A percentile compares a stretch with the other conserved stretches of the same genome.
Conservation (phyloP, 768 basidiomycete genomes). For the Kwoniella sp. region DNA sequence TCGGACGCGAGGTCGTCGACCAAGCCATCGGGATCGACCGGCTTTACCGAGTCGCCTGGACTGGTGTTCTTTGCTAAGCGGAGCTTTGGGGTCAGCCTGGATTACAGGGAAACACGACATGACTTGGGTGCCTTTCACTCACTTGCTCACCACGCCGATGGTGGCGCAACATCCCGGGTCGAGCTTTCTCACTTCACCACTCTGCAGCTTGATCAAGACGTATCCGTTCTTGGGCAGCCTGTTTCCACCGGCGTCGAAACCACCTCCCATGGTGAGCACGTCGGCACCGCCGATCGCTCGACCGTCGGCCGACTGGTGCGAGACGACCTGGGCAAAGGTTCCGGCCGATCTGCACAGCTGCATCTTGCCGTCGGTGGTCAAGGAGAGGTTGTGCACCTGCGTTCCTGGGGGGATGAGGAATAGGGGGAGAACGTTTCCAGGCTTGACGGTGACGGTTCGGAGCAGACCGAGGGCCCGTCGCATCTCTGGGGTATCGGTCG, state of each 20-base stretch:
- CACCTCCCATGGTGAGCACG: constrained; percentile 35
- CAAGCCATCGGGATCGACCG: constrained; percentile 80
- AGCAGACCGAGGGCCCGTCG: constrained; percentile 74
- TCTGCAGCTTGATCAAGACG: constrained; percentile 67
- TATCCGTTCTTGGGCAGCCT: constrained; percentile 31
- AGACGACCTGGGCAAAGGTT: constrained; percentile 72
- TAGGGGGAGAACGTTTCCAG: constrained; percentile 88
- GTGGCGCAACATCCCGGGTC: constrained; percentile 74
- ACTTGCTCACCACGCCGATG: constrained; percentile 86
- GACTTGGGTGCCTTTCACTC: no score
- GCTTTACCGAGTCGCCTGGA: constrained; percentile 83
- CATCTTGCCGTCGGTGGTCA: constrained; percentile 69
- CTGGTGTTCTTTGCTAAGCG: constrained; percentile 65
- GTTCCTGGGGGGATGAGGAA: constrained; percentile 90
- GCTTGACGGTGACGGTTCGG: constrained; percentile 74
- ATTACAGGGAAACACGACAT: no score
- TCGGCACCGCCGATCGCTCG: constrained; percentile 52
- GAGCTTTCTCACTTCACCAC: constrained; percentile 86
- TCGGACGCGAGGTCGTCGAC: constrained; percentile 75
- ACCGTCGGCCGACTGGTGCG: constrained; percentile 57
- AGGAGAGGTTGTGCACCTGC: constrained; percentile 77
- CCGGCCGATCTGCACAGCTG: constrained; percentile 87
- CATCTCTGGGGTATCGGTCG: constrained; percentile 23
- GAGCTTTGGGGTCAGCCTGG: no score
- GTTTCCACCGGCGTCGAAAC: constrained; percentile 23